Evolutionary conservation across 1,284 basidiomycete species (phyloP), one percentile per base, ranked within the genome.

Genomic region (Boletus sp.): DNA sequence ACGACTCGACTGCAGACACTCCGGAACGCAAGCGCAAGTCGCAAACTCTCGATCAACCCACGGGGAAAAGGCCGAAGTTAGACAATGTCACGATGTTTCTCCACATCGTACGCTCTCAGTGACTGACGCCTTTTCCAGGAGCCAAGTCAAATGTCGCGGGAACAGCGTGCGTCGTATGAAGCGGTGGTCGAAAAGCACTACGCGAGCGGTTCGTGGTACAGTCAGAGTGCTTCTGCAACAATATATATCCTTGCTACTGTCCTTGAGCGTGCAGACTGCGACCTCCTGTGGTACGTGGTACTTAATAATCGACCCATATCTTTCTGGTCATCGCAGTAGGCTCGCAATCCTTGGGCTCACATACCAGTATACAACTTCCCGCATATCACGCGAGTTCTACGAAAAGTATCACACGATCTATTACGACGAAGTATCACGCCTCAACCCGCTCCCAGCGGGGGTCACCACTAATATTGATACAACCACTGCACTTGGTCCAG

Each of bases 311-410:
- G 9, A 14, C 8, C 17, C 12, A 10, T 22, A 26, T 17, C 40
- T 41, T 25, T 44, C 35, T 54, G 12, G 12, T 50, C 35, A 50
- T 37, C 12, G 5, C 34, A 8, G 16, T 63, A 93, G 90, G 91
- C 78, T 95, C 38, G 93, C 94, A 14, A 94, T 99, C 51, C 77
- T 99, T 39, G 94, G 93, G 17, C 76, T 98, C 19, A 98, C 96
- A 9, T 85, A 85, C 62, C 96, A 99, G 72, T 99, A 97, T 68
- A 80, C 81, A 26, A 82, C 89, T 13, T 84, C 89, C 39, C 83
- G 86, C 57, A 93, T 98, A 72, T 90, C 94, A 54, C 82, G 91
- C 41, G 81, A 85, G 26, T 77, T 77, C 39, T 99, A 99, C 70
- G 92, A 97, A 55, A 76, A 74, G 53, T 88, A 84, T 61, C 86